phyloP scores from a whole-genome alignment of 2,329 filamentous ascomycete genomes.

The Phaeosphaeriaceae sp. region DNA sequence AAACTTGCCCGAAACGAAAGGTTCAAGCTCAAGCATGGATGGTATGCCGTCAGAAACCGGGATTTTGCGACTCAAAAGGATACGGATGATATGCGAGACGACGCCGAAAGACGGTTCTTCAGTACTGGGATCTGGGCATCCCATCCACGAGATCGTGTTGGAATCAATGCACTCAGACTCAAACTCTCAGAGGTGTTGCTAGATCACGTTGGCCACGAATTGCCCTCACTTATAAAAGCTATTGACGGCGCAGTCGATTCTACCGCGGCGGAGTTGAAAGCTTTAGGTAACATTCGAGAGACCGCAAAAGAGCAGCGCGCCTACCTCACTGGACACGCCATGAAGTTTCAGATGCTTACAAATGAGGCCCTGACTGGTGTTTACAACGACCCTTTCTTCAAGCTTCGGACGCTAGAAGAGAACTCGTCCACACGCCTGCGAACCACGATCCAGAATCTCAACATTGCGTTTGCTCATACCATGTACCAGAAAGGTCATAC shows the following conservation, averaged over 20 bases:
- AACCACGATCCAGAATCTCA: slow-evolving; percentile 34
- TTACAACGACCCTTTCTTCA: slow-evolving; percentile 34
- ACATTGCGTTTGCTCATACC: slow-evolving; percentile 28
- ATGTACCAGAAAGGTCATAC: slow-evolving; percentile 38
- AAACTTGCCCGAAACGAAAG: slow-evolving; percentile 43
- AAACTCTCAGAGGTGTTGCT: slow-evolving; percentile 41
- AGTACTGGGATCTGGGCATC: slow-evolving; percentile 21
- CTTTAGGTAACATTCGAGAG: slow-evolving; percentile 26
- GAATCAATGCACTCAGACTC: slow-evolving; percentile 36
- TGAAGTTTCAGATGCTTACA: slow-evolving; percentile 27
- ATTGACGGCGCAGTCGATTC: slow-evolving; percentile 22
- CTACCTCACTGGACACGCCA: slow-evolving; percentile 29
- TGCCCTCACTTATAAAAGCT: slow-evolving; percentile 27
- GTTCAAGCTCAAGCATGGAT: slow-evolving; percentile 40
- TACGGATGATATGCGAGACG: slow-evolving; percentile 29
- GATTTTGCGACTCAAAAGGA: slow-evolving; percentile 24
- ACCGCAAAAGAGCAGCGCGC: slow-evolving; percentile 24
- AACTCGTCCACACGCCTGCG: slow-evolving; percentile 39
- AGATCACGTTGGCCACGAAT: slow-evolving; percentile 38
- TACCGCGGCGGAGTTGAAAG: slow-evolving; percentile 21
- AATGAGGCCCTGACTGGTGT: slow-evolving; percentile 27
- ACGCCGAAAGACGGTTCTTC: slow-evolving; percentile 34
- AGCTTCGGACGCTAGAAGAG: slow-evolving; percentile 8
- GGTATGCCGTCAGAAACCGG: slow-evolving; percentile 51
- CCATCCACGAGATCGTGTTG: slow-evolving; percentile 28